Evolutionary conservation across 2,329 filamentous ascomycete genomes (phyloP).

Genomic region (Calonectria naviculata): DNA sequence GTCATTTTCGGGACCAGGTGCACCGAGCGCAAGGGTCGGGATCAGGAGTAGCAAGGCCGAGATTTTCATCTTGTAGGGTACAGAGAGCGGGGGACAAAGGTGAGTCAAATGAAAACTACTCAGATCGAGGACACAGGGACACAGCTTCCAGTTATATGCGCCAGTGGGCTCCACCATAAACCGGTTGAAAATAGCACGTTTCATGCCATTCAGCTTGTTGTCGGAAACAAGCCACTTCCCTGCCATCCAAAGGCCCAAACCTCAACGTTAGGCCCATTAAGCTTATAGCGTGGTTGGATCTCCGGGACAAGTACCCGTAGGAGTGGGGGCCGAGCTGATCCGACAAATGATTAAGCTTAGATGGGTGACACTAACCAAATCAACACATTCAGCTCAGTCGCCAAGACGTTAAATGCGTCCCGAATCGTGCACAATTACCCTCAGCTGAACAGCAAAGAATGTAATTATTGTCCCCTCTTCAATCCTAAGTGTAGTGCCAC

Average conservation of each 20-base stretch:
- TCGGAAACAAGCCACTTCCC: background rate
- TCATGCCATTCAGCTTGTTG: background rate
- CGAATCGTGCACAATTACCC: background rate
- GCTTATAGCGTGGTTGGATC: background rate
- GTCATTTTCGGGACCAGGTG: background rate
- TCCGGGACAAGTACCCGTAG: background rate
- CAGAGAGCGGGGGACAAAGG: background rate
- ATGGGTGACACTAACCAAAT: background rate
- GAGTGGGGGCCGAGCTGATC: background rate
- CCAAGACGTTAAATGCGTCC: background rate
- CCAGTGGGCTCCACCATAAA: background rate
- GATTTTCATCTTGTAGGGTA: background rate
- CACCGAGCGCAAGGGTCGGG: background rate
- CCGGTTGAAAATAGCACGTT: background rate
- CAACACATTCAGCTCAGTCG: background rate
- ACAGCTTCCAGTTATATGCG: background rate
- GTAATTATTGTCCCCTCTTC: no score
- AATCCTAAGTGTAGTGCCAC: no score
- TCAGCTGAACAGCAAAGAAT: no score
- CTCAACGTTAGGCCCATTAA: background rate
- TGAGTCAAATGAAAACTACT: background rate
- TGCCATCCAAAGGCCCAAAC: background rate
- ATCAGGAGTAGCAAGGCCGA: background rate
- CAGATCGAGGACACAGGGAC: background rate
- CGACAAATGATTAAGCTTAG: background rate